Conservation (phyloP, 2,329 filamentous ascomycete species). For the Colletotrichum orbiculare region DNA sequence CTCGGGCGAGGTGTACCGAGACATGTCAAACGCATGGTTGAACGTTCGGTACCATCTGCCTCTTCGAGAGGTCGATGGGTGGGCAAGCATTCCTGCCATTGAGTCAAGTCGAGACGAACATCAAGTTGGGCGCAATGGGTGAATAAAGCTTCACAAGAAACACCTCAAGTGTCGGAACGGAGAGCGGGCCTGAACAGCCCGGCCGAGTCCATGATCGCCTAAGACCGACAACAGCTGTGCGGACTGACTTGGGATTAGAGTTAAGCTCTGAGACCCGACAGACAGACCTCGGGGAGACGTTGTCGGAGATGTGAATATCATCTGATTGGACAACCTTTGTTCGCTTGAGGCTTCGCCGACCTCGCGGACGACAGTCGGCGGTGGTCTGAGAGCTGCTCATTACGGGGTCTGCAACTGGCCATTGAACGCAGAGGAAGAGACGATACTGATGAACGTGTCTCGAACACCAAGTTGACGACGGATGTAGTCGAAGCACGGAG, state of each 20-base stretch:
- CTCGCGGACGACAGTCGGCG: slow-evolving; percentile 6
- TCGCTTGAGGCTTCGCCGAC: slow-evolving; percentile 14
- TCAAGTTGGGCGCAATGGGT: slow-evolving; percentile 14
- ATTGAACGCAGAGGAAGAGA: slow-evolving; percentile 6
- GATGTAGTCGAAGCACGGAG: slow-evolving; percentile 5
- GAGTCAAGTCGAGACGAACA: slow-evolving; percentile 32
- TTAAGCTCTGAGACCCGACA: slow-evolving; percentile 26
- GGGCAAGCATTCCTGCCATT: slow-evolving; percentile 1
- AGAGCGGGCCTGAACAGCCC: slow-evolving; percentile 3
- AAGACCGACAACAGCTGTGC: slow-evolving; percentile 15
- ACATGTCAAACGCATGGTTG: too few species aligned
- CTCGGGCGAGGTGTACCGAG: too few species aligned
- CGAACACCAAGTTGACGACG: neutral
- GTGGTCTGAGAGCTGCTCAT: slow-evolving; percentile 3
- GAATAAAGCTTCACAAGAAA: slow-evolving; percentile 1
- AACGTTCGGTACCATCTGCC: slow-evolving; percentile 7
- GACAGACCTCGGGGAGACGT: neutral
- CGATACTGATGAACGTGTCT: neutral
- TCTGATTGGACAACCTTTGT: slow-evolving; percentile 11
- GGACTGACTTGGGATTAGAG: slow-evolving; percentile 18
- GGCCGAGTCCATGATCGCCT: slow-evolving; percentile 22
- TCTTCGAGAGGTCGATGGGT: slow-evolving; percentile 10
- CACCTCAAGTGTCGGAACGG: slow-evolving; percentile 12
- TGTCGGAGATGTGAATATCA: slow-evolving; percentile 12
- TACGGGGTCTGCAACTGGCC: neutral